Conservation (phyloP, 169 alveolate genomes). For the Plasmodium coatneyi region DNA sequence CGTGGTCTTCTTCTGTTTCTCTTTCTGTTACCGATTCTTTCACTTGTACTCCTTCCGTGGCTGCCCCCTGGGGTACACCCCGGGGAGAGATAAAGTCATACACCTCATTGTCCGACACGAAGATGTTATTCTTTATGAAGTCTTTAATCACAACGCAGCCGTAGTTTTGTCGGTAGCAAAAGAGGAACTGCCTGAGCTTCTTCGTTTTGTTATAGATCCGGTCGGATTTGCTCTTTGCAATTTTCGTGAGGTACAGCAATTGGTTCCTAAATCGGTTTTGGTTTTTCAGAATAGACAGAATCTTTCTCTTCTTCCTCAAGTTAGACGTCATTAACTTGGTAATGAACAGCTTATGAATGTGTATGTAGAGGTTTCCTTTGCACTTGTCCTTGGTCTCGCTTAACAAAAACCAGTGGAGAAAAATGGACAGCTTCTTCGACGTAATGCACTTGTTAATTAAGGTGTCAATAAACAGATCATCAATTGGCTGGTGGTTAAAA, state of each 20-base stretch:
- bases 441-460: conserved; percentile 44
- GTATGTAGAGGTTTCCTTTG: conserved; percentile 54
- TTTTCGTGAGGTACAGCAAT: conserved; percentile 37
- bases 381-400: conserved; percentile 54
- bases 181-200: conserved; percentile 29
- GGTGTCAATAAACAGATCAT: conserved; percentile 39
- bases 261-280: conserved; percentile 71
- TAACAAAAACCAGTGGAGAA: conserved; percentile 62
- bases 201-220: conserved; percentile 61
- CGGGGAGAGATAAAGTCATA: conserved; percentile 15
- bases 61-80: neutral
- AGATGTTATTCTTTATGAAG: conserved; percentile 56
- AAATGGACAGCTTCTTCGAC: conserved; percentile 54
- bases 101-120: conserved; percentile 19
- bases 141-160: conserved; percentile 58
- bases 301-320: conserved; percentile 24
- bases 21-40: neutral
- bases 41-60: too few relatives aligned
- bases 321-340: conserved; percentile 34
- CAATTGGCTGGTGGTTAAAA: conserved; percentile 29
- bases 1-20: neutral
- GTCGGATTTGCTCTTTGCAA: conserved; percentile 44
- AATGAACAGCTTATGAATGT: conserved; percentile 49
- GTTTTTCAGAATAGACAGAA: conserved; percentile 46
- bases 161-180: conserved; percentile 35